phyloP scores from a whole-genome alignment of 2,329 filamentous ascomycete genomes.

The Diaporthe sp. region DNA sequence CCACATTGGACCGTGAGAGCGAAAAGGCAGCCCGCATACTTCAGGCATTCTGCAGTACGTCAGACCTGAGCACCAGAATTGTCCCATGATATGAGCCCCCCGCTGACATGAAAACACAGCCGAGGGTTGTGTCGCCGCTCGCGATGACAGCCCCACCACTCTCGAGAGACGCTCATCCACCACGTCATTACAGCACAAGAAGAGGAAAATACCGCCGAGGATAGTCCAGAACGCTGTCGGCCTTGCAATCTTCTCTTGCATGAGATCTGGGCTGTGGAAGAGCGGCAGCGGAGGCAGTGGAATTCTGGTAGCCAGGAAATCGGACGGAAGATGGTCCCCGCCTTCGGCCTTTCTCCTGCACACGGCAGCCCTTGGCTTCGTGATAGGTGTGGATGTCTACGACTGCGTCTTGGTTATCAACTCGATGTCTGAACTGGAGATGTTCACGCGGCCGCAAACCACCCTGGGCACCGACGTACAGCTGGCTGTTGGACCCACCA shows the following conservation, averaged over 20 bases:
- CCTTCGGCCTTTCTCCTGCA: slow-evolving; percentile 93
- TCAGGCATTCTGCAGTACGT: slow-evolving; percentile 88
- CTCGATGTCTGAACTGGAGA: slow-evolving; percentile 84
- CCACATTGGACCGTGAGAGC: slow-evolving; percentile 86
- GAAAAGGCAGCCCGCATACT: slow-evolving; percentile 92
- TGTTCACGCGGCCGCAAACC: slow-evolving; percentile 83
- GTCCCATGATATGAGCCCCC: no score
- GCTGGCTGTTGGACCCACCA: slow-evolving; percentile 81
- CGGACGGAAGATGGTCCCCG: slow-evolving; percentile 90
- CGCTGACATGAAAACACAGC: slow-evolving; percentile 31
- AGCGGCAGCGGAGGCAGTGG: slow-evolving; percentile 93
- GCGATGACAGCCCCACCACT: slow-evolving; percentile 22
- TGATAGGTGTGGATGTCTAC: slow-evolving; percentile 94
- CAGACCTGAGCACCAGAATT: background rate
- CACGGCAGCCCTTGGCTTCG: slow-evolving; percentile 88
- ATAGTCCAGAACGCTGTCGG: slow-evolving; percentile 92
- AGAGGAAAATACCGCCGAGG: slow-evolving; percentile 86
- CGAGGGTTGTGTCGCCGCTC: slow-evolving; percentile 35
- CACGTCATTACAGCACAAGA: slow-evolving; percentile 58
- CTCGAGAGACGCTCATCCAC: slow-evolving; percentile 35
- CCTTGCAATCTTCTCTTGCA: slow-evolving; percentile 93
- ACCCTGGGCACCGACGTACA: slow-evolving; percentile 87
- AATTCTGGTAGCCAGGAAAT: slow-evolving; percentile 84
- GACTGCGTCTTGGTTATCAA: slow-evolving; percentile 96
- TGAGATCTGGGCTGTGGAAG: slow-evolving; percentile 93